These are phyloP conservation scores for Colletotrichum cereale DNA, from an alignment of 2,329 filamentous ascomycete species.

Conservation along the genomic window DNA sequence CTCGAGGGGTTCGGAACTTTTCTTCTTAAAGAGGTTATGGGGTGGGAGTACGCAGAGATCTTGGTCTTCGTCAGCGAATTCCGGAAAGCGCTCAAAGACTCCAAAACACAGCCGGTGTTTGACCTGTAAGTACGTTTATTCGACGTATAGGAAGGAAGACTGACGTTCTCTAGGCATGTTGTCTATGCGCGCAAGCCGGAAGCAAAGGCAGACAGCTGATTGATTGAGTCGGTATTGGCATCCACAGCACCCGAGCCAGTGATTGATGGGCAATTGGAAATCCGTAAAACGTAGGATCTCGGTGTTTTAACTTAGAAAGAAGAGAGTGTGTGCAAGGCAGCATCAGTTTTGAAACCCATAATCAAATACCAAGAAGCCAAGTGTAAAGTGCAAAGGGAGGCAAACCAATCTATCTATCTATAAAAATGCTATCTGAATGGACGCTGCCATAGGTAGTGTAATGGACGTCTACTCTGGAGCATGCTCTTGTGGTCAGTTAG, in stretches of 20 bases:
- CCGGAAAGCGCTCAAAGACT: conserved; percentile 17
- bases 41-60: conserved; percentile 46
- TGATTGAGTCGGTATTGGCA: no score
- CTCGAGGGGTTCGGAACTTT: conserved; percentile 47
- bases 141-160: not conserved
- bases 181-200: conserved; percentile 24
- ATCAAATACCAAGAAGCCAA: no score
- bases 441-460: no score
- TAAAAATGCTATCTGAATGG: no score
- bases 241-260: no score
- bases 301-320: no score
- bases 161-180: conserved; percentile 15
- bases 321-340: no score
- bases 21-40: conserved; percentile 47
- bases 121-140: conserved; percentile 15
- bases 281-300: no score
- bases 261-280: no score
- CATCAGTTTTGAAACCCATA: no score
- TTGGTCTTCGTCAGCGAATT: conserved; percentile 44
- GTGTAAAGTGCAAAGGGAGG: no score
- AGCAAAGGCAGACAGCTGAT: not conserved
- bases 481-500: not conserved
- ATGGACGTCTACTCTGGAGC: not conserved
- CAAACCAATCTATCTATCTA: no score
- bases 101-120: not conserved